phyloP scores from a whole-genome alignment of 352 stramenopile genomes.

The Pythium guiyangense region DNA sequence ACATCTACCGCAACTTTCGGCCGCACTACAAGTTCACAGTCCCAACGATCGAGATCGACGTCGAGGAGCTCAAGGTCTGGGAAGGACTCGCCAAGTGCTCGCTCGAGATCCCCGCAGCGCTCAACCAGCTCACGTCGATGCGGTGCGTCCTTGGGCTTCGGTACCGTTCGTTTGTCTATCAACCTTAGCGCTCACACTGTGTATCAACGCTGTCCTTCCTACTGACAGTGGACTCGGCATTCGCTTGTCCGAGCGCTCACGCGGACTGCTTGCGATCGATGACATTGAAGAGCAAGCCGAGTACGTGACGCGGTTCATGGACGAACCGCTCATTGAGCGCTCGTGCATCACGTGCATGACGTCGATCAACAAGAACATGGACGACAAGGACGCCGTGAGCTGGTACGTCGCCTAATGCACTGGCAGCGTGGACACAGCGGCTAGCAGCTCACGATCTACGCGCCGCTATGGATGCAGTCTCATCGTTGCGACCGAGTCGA shows the following conservation, averaged over 20 bases:
- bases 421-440: not conserved
- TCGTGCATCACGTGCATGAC: slow-evolving; percentile 86
- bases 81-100: slow-evolving; percentile 60
- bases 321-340: slow-evolving; percentile 65
- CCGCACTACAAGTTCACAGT: slow-evolving; percentile 91
- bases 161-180: not conserved
- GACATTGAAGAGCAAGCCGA: slow-evolving; percentile 81
- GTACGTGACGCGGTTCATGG: slow-evolving; percentile 78
- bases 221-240: slow-evolving; percentile 47
- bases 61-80: slow-evolving; percentile 70
- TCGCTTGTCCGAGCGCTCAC: slow-evolving; percentile 61
- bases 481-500: slow-evolving; percentile 82
- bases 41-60: slow-evolving; percentile 68
- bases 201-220: not conserved
- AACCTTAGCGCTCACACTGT: not conserved
- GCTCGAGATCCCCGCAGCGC: slow-evolving; percentile 61
- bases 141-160: slow-evolving; percentile 17
- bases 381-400: slow-evolving; percentile 73
- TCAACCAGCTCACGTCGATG: slow-evolving; percentile 61
- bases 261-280: slow-evolving; percentile 71
- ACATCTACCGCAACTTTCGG: slow-evolving; percentile 90
- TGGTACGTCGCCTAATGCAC: slow-evolving; percentile 26
- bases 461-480: slow-evolving; percentile 32
- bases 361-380: slow-evolving; percentile 86
- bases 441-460: no score